These are phyloP conservation scores for Penicillium sp. DNA, from an alignment of 2,329 filamentous ascomycete species.

Conservation along the genomic window DNA sequence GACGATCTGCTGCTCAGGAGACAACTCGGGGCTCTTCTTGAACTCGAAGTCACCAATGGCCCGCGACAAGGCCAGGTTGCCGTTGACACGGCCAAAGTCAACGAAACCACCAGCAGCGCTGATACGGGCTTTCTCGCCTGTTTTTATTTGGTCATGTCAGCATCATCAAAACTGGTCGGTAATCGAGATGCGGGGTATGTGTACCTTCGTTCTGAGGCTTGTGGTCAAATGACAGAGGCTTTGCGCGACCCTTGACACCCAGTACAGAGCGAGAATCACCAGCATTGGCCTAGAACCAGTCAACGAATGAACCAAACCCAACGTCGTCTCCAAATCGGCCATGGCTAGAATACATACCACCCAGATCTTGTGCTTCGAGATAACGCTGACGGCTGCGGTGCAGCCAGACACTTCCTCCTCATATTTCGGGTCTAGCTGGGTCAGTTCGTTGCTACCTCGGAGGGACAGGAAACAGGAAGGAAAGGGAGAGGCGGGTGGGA, in stretches of 20 bases:
- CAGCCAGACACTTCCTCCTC: conserved; percentile 97
- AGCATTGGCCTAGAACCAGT: conserved; percentile 67
- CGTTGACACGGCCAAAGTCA: conserved; percentile 96
- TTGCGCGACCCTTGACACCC: conserved; percentile 92
- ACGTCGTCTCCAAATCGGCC: background rate
- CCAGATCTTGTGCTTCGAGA: conserved; percentile 86
- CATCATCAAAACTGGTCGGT: no score
- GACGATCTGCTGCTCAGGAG: conserved; percentile 97
- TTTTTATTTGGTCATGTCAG: conserved; percentile 13
- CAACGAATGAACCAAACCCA: conserved; percentile 20
- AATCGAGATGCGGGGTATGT: no score
- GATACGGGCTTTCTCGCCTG: conserved; percentile 91
- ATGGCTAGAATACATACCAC: conserved; percentile 73
- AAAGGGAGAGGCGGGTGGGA: no score
- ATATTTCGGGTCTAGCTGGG: conserved; percentile 72
- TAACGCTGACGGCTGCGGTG: conserved; percentile 82
- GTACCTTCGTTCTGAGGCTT: conserved; percentile 98
- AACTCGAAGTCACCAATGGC: conserved; percentile 99
- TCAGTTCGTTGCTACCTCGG: no score
- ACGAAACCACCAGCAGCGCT: conserved; percentile 93
- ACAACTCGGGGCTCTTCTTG: conserved; percentile 95
- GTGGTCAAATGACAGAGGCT: conserved; percentile 97
- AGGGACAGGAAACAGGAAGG: no score
- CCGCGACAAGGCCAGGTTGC: conserved; percentile 89
- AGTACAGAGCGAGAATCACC: conserved; percentile 92